A percentile compares a stretch with the other conserved stretches of the same genome.
Evolutionary conservation across 78 protist species (phyloP).

Genomic region (Emiliania huxleyi): DNA sequence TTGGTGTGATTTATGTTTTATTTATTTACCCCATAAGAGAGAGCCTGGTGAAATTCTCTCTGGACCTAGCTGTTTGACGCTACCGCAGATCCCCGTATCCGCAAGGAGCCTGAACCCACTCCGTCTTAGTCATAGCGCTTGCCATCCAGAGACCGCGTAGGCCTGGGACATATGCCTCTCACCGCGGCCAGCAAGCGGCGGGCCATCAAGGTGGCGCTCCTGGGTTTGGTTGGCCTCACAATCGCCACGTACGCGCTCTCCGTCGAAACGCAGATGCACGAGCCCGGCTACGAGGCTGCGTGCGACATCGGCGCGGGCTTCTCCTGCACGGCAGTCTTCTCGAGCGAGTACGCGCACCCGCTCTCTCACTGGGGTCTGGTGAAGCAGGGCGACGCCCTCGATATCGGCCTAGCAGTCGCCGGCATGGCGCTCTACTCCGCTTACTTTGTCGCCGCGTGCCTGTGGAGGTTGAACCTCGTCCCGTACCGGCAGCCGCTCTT

Average conservation of each 20-base stretch:
- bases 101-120: too few relatives aligned
- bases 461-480: not conserved
- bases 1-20: too few relatives aligned
- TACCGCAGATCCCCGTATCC: too few relatives aligned
- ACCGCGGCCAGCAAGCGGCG: not conserved
- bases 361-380: conserved; percentile 32
- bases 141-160: too few relatives aligned
- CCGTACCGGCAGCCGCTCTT: not conserved
- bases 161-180: not conserved
- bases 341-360: not conserved
- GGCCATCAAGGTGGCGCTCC: not conserved
- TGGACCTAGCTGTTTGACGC: too few relatives aligned
- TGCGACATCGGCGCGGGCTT: not conserved
- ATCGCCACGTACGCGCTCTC: not conserved
- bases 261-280: not conserved
- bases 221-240: not conserved
- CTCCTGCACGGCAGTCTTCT: conserved; percentile 33
- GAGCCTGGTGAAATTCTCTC: too few relatives aligned
- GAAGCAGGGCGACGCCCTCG: not conserved
- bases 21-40: too few relatives aligned
- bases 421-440: not conserved
- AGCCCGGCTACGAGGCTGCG: not conserved
- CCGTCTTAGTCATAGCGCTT: too few relatives aligned
- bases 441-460: not conserved
- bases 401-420: not conserved